Evolutionary conservation across 176 grass and related monocot species (phyloP), one percentile per base, ranked within the genome.

Genomic region (Avena atlantica): DNA sequence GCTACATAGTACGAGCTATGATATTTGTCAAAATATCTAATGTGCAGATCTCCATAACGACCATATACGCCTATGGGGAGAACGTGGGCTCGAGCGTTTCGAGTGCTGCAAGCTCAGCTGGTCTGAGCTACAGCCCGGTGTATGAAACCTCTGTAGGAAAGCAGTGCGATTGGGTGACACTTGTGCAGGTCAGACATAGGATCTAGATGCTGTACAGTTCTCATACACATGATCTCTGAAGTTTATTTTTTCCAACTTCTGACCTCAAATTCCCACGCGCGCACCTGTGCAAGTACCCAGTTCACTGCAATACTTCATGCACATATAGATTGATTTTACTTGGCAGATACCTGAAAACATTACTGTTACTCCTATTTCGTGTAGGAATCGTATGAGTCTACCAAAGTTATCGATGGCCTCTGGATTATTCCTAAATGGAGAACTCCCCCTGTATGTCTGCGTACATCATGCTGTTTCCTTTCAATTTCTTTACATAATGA

Each of bases 341-440:
- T 45, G 65, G 10, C 9, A 74, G 42, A 84, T 91, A 40, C 31
- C 60, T 76, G 25, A 85, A 42, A 81, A 23, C 0, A 34, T 77
- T 76, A 49, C 61, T 91, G 21, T 78, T 71, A 20, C 37, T 40
- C 37, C 37, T 40, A 40, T 1, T 81, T 12, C 70, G 9, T 81
- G 80, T 85, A 93, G 96, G 90, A 94, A 87, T 84, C 75, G 44
- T 94, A 91, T 52, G 81, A 94, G 73, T 82, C 93, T 5, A 96
- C 87, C 71, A 86, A 94, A 87, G 87, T 96, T 13, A 85, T 56
- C 79, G 87, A 92, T 88, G 92, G 76, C 84, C 93, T 98, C 63
- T 98, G 96, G 96, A 86, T 98, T 59, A 89, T 98, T 85, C 96
- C 96, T n/a, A 86, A 92, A 87, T 96, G 96, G 96, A 95, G 82